Conservation (phyloP, 495 filamentous ascomycete species). For the Durotheca rogersii region DNA sequence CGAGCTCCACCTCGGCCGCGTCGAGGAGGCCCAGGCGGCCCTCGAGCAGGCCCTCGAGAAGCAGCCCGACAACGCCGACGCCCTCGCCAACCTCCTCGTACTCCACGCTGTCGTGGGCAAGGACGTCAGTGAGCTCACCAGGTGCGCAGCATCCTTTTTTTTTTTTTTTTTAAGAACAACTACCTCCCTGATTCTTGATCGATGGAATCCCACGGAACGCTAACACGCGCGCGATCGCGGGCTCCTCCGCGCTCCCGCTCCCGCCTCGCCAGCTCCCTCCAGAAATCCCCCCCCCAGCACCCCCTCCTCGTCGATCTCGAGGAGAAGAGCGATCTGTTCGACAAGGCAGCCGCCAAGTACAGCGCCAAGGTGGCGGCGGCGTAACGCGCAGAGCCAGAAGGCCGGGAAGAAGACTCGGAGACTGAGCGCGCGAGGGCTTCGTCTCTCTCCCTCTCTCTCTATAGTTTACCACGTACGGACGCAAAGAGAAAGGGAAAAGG, state of each 20-base stretch:
- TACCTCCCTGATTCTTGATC: too few relatives aligned
- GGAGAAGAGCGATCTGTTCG: constrained; percentile 77
- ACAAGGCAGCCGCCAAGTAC: constrained; percentile 77
- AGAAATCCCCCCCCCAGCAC: constrained; percentile 61
- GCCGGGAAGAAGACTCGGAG: background rate
- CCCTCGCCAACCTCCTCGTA: constrained; percentile 79
- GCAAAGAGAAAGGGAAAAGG: constrained; percentile 4
- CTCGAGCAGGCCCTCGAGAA: constrained; percentile 76
- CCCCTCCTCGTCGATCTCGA: constrained; percentile 65
- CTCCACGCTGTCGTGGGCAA: constrained; percentile 74
- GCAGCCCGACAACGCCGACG: constrained; percentile 67
- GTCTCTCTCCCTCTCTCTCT: too few relatives aligned
- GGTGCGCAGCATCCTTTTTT: constrained; percentile 46
- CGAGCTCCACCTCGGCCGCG: constrained; percentile 85
- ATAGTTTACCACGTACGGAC: too few relatives aligned
- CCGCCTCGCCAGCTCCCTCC: constrained; percentile 52
- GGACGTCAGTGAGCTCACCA: constrained; percentile 58
- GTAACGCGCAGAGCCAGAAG: constrained; percentile 8
- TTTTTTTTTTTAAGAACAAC: too few relatives aligned
- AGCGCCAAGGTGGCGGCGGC: constrained; percentile 68
- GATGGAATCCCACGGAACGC: too few relatives aligned
- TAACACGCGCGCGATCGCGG: too few relatives aligned
- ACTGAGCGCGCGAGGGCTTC: constrained; percentile 1
- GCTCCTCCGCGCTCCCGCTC: too few relatives aligned
- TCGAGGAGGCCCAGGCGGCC: constrained; percentile 86